Base-by-base conservation (phyloP, 371 early-diverging fungal genomes). In the Polyrhizophydium stewartii region DNA sequence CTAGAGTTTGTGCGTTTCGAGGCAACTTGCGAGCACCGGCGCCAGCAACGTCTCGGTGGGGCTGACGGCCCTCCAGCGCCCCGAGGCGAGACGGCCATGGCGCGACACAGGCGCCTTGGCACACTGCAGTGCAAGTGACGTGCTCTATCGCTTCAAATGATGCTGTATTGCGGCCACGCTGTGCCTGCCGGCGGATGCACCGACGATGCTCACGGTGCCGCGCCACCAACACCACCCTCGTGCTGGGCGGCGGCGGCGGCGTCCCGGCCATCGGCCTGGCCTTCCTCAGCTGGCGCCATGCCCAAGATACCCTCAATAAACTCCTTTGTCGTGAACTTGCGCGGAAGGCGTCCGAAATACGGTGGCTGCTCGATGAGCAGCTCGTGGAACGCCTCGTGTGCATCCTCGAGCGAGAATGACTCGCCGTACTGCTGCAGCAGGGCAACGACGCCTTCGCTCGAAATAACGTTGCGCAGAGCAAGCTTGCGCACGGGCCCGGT, bases 361-460 rank as follows among this genome's bases (percentile, higher is more conserved):
- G 40, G 38, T 16, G 67, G 43, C 16, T 73, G 63, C 28, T 70
- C 56, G 31, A 60, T 28, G 31, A 74, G 41, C 16, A 79, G 63
- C 1, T 61, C 53, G 17, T 57, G 43, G 58, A 79, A 68, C 27
- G 72, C 65, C 16, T 68, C 61, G 7, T 66, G 55, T 16, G 71
- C 65, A 27, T 79, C 68, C 22, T 57, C 60, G n/a, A 61, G 50
- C 1, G 71, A 64, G 50, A 79, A 61, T 0, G 75, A 47, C 56
- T 79, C 79, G 45, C 78, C 79, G 60, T 71, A 76, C 46, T 74
- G 73, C 60, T 76, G 75, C 40, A 79, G 47, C 43, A 79, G 47
- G 2, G 75, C 58, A 19, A 71, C 45, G 10, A 79, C 55, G 0
- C 74, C 76, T 9, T 69, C 62, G 21, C 61, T 59, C 9, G 60